Base-by-base conservation (phyloP, 228 moss, liverwort and hornwort genomes). In the Sphagnum fallax region DNA sequence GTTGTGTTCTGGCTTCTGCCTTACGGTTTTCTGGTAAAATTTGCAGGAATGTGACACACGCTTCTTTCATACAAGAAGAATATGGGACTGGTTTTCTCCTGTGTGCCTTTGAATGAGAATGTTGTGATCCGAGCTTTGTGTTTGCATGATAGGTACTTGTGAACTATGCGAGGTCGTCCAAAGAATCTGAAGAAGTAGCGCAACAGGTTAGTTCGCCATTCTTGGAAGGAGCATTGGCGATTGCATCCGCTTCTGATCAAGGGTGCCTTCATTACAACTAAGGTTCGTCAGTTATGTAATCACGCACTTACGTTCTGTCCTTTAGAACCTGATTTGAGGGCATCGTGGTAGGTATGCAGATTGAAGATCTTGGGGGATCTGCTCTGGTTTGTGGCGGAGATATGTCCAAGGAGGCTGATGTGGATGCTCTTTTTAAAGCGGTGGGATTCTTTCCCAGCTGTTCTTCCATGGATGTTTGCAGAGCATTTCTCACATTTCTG, bases 171-270 rank as follows among this genome's bases (percentile, higher is more conserved):
- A 89, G 93, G 68, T 97, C 97, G 53, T 68, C 83, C 0, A 91
- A 91, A 78, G 97, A 93, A 65, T 91, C 93, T 1, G 93, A 91
- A 72, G 82, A 82, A 70, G 97, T 97, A 59, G 97, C 91, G 47
- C 88, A 80, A 53, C 96, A 92, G 89, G 93, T 89, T 32, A 32
- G 32, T 32, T 32, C 2, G 32, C 32, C 32, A 32, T 32, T 32
- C 32, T 32, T 32, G 32, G 32, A 32, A 32, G 32, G 32, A 3
- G 32, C 32, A 32, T 32, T 32, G 32, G 2, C 32, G 32, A 32
- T 32, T 32, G 32, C 32, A 32, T 32, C 32, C 32, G 32, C 32
- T 32, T 32, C 32, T 32, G 32, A 32, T 32, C 32, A 32, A 32
- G 32, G 32, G 32, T 32, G 32, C 32, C 32, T 32, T 32, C 32